These are phyloP conservation scores for Colletotrichum sp. DNA, from an alignment of 2,329 filamentous ascomycete species.

Conservation along the genomic window DNA sequence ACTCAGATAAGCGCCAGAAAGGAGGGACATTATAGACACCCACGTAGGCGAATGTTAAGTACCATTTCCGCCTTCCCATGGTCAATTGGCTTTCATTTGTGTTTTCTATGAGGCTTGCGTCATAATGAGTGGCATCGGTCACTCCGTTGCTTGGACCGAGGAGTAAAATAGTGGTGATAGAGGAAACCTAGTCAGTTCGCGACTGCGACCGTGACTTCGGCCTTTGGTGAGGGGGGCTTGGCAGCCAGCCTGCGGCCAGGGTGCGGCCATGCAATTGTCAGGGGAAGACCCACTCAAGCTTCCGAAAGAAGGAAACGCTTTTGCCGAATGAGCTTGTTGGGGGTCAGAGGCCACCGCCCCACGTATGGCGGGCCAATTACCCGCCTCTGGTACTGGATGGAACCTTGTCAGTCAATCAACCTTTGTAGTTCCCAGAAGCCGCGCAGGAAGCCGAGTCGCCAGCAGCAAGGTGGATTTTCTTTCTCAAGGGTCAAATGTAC, in stretches of 20 bases:
- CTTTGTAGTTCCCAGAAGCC: no score
- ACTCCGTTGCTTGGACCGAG: no score
- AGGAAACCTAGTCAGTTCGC: not conserved
- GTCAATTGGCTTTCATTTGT: no score
- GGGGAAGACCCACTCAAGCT: not conserved
- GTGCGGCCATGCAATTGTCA: not conserved
- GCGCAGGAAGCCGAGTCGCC: no score
- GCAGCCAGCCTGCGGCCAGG: not conserved
- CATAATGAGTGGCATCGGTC: not conserved
- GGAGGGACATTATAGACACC: not conserved
- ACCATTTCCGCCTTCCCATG: no score
- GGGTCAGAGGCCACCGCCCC: no score
- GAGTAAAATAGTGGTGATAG: not conserved
- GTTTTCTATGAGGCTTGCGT: no score
- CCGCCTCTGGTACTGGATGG: not conserved
- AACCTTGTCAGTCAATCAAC: no score
- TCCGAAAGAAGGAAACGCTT: not conserved
- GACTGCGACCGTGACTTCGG: not conserved
- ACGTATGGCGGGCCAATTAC: no score
- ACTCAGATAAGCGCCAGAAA: not conserved
- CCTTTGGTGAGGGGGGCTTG: not conserved
- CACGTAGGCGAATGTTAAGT: not conserved
- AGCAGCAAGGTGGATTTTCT: no score
- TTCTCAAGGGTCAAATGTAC: no score
- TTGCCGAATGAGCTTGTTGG: not conserved